phyloP scores from a whole-genome alignment of 2,329 filamentous ascomycete species.

The Neofusicoccum umdonicola region DNA sequence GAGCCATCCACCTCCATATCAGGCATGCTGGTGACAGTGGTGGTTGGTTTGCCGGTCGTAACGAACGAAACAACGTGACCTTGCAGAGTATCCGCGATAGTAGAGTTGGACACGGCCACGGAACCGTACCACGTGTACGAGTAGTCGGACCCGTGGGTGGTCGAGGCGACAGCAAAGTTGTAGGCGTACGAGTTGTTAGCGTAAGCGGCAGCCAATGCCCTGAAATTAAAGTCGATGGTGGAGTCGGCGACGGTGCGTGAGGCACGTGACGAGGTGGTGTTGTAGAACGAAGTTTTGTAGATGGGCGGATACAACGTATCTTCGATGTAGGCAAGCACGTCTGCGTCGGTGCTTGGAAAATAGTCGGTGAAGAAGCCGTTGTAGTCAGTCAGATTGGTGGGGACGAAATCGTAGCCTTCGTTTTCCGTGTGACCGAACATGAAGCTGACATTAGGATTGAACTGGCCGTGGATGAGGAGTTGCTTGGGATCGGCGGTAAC shows the following conservation, averaged over 20 bases:
- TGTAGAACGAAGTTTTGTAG: slow-evolving; percentile 42
- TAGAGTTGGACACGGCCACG: slow-evolving; percentile 29
- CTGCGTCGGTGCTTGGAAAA: slow-evolving; percentile 32
- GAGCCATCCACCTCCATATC: slow-evolving; percentile 48
- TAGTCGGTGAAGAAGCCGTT: slow-evolving; percentile 24
- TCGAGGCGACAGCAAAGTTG: slow-evolving; percentile 53
- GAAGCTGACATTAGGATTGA: slow-evolving; percentile 33
- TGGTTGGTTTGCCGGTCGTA: slow-evolving; percentile 35
- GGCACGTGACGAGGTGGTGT: slow-evolving; percentile 42
- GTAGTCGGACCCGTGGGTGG: slow-evolving; percentile 53
- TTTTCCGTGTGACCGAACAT: slow-evolving; percentile 44
- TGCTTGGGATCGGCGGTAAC: not conserved
- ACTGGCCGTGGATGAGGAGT: slow-evolving; percentile 18
- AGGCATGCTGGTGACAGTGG: slow-evolving; percentile 35
- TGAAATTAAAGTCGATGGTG: slow-evolving; percentile 52
- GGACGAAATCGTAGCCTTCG: slow-evolving; percentile 41
- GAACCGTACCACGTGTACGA: slow-evolving; percentile 53
- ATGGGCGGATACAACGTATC: slow-evolving; percentile 50
- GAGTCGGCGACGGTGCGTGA: slow-evolving; percentile 45
- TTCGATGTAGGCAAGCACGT: slow-evolving; percentile 41
- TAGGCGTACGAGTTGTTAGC: slow-evolving; percentile 51
- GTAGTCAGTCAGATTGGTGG: slow-evolving; percentile 22
- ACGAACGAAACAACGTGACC: slow-evolving; percentile 47
- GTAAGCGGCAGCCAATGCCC: slow-evolving; percentile 49
- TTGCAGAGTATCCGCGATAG: slow-evolving; percentile 44